Base-by-base conservation (phyloP, 441 rosid species). In the Adansonia madagascariensis region DNA sequence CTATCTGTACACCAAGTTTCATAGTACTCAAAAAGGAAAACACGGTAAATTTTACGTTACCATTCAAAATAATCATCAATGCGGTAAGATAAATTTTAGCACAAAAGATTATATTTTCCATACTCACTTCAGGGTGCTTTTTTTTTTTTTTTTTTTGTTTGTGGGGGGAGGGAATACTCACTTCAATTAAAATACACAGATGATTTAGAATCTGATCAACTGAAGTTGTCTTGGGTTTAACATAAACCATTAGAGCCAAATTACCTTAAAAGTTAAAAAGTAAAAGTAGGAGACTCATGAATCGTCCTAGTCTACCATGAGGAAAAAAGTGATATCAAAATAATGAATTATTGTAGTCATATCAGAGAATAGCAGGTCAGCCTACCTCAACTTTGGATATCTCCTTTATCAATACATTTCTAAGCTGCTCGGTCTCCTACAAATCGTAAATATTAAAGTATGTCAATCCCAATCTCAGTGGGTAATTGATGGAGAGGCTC, bases 311-410 rank as follows among this genome's bases (percentile, higher is more conserved):
- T 55, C 69, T 18, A 68, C 39, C 46, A 35, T n/a, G n/a, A 71
- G 24, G 35, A 71, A 50, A 49, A 75, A 24, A 61, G 67, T 60
- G 22, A 5, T n/a, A 11, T 59, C 66, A 44, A 64, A 31, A 24
- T 14, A 74, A 55, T 31, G n/a, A 27, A 27, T 50, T 24, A 31
- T 63, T 50, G 39, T 52, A 64, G 63, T 20, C 49, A 39, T 14
- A 22, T 17, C 8, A 9, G 73, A 18, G 64, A 79, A 64, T 27
- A 61, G 55, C 62, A 75, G 47, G 71, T 52, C 60, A 46, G 52
- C 46, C 75, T 85, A 91, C 96, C 94, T 88, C 90, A 71, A 84
- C 77, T 81, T 84, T 84, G 73, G 84, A 78, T 64, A 90, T 89
- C 84, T 90, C 84, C 84, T 79, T 79, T 69, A 77, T 70, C 82